phyloP scores from a whole-genome alignment of 371 early-diverging fungal genomes.

The Mucor mucedo region DNA sequence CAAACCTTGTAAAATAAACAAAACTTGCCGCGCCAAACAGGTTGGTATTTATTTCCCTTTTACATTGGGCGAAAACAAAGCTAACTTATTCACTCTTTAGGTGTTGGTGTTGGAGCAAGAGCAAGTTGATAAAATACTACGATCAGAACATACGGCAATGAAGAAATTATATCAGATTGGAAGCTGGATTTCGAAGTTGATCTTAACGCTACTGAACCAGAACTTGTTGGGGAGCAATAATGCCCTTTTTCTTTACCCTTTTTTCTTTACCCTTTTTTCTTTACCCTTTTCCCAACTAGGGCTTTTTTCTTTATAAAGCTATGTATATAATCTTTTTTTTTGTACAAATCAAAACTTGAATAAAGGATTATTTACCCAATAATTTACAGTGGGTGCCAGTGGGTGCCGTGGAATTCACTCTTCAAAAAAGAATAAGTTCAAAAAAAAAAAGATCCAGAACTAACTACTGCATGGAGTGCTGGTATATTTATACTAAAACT shows the following conservation, averaged over 20 bases:
- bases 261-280: slow-evolving; percentile 1
- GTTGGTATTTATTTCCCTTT: slow-evolving; percentile 9
- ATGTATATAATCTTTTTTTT: slow-evolving; percentile 2
- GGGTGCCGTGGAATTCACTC: slow-evolving; percentile 3
- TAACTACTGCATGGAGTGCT: slow-evolving; percentile 1
- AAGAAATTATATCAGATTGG: slow-evolving; percentile 12
- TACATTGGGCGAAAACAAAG: slow-evolving; percentile 12
- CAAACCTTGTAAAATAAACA: too few relatives aligned
- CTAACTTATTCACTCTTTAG: slow-evolving; percentile 15
- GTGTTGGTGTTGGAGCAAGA: slow-evolving; percentile 13
- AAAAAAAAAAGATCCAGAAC: slow-evolving; percentile 2
- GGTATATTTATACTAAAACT: slow-evolving; percentile 2
- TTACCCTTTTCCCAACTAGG: slow-evolving; percentile 1
- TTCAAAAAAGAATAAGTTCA: slow-evolving; percentile 2
- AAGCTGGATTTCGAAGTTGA: slow-evolving; percentile 11
- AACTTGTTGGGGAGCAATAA: slow-evolving; percentile 3
- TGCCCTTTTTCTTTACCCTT: slow-evolving; percentile 3
- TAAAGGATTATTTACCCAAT: slow-evolving; percentile 1
- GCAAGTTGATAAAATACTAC: slow-evolving; percentile 14
- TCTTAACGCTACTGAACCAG: slow-evolving; percentile 3
- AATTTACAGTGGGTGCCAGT: neutral
- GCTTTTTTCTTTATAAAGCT: slow-evolving; percentile 4
- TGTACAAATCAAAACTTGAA: slow-evolving; percentile 1
- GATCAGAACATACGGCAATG: slow-evolving; percentile 9
- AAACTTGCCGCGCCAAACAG: neutral